phyloP scores from a whole-genome alignment of 2,329 filamentous ascomycete genomes.

The Bertia moriformis region DNA sequence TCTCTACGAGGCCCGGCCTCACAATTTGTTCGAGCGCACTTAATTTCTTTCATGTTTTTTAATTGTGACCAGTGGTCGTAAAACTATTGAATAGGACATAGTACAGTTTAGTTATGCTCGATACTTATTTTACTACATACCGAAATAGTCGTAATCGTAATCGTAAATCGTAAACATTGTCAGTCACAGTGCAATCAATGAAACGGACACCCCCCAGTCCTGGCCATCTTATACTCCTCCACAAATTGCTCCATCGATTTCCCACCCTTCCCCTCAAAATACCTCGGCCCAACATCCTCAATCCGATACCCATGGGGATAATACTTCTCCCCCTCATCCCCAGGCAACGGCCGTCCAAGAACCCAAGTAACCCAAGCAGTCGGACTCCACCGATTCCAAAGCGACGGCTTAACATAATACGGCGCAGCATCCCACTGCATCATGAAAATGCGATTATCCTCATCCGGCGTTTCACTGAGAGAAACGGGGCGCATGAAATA shows the following conservation, averaged over 20 bases:
- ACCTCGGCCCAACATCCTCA: constrained; percentile 9
- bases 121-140: background rate
- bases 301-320: constrained; percentile 29
- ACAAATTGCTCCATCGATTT: background rate
- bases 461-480: constrained; percentile 22
- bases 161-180: background rate
- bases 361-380: constrained; percentile 25
- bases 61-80: background rate
- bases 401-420: constrained; percentile 34
- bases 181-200: background rate
- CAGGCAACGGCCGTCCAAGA: constrained; percentile 28
- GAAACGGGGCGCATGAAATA: constrained; percentile 15
- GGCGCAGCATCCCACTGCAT: constrained; percentile 28
- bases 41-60: background rate
- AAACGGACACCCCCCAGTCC: background rate
- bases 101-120: background rate
- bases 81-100: background rate
- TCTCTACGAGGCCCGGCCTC: no score
- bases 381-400: constrained; percentile 30
- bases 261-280: constrained; percentile 7
- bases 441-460: constrained; percentile 23
- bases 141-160: background rate
- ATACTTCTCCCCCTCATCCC: constrained; percentile 27
- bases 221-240: background rate
- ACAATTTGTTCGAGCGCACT: background rate